Base-by-base conservation (phyloP, 1,284 basidiomycete species). In the Mycena sp. region DNA sequence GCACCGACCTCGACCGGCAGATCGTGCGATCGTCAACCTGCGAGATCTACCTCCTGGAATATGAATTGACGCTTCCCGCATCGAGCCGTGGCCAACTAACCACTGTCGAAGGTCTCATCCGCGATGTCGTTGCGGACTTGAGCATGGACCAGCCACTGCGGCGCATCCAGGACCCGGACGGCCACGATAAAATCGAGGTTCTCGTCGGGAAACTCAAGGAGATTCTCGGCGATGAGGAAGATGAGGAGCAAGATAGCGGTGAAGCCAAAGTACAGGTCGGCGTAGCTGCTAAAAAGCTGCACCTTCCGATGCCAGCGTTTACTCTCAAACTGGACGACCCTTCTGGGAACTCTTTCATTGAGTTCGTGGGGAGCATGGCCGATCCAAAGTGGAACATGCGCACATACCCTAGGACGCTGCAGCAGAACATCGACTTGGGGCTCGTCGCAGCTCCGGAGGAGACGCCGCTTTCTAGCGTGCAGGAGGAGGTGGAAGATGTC, bases 381-480 rank as follows among this genome's bases (percentile, higher is more conserved):
- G 90, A 99, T 77, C 91, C 95, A 1, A 95, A 96, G 74, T 99
- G 98, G 98, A 92, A 89, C 73, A 85, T 98, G 81, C 85, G 92
- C 63, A 93, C 91, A 32, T 99, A 97, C 72, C 86, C 86, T 58
- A 87, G 98, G 29, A 92, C 93, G 0, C 79, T 87, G 19, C 86
- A 95, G 70, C 96, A 99, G 76, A 97, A 98, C 73, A 83, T 93
- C 56, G 79, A 82, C 19, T 80, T 99, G 10, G 96, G 97, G 4
- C 79, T 99, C 9, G 80, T 84, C 4, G 78, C 84, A 0, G 80
- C 82, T 19, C 84, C 87, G 43, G 81, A 84, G 28, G 68, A 75
- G 30, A 63, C 69, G 46, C 59, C 63, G 14, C 55, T 58, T 50
- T 58, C 63, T 48, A 72, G 56, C 12, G 69, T 74, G 69, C 55